Percentiles rank a stretch among this genome's conserved stretches.
phyloP scores from a whole-genome alignment of 306 rosid genomes.

The Calophaca sinica region DNA sequence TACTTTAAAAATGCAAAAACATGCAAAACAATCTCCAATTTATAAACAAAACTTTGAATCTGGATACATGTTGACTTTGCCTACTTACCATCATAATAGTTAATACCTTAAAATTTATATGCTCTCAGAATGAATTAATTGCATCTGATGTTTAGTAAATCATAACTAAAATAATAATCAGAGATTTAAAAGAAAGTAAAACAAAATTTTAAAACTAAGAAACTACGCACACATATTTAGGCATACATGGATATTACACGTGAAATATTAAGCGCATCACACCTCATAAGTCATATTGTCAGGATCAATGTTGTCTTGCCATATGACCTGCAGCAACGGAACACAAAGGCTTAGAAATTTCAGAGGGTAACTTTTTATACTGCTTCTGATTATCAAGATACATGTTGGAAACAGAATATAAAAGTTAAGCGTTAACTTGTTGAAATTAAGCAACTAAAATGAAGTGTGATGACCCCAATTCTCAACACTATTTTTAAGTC shows the following conservation, averaged over 20 bases:
- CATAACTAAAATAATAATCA: slow-evolving; percentile 15
- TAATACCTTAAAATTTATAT: slow-evolving; percentile 7
- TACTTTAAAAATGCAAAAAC: neutral
- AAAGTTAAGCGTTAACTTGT: neutral
- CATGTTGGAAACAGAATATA: slow-evolving; percentile 8
- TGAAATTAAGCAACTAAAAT: slow-evolving; percentile 27
- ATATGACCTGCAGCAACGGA: slow-evolving; percentile 63
- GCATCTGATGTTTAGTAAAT: slow-evolving; percentile 30
- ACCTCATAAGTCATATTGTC: slow-evolving; percentile 98
- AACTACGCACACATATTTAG: neutral
- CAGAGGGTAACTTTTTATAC: slow-evolving; percentile 10
- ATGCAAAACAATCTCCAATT: slow-evolving; percentile 10
- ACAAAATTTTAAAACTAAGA: slow-evolving; percentile 1
- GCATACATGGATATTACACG: slow-evolving; percentile 27
- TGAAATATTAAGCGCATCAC: slow-evolving; percentile 33
- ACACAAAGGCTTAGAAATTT: slow-evolving; percentile 28
- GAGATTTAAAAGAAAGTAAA: neutral
- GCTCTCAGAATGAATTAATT: slow-evolving; percentile 1
- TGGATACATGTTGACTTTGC: neutral
- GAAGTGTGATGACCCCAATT: slow-evolving; percentile 6
- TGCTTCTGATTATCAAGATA: slow-evolving; percentile 20
- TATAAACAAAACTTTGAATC: neutral
- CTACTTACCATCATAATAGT: slow-evolving; percentile 2
- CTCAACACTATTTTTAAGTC: neutral
- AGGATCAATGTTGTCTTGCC: slow-evolving; percentile 88